Base-by-base conservation (phyloP, 352 stramenopile species). In the Phytophthora brassicae region DNA sequence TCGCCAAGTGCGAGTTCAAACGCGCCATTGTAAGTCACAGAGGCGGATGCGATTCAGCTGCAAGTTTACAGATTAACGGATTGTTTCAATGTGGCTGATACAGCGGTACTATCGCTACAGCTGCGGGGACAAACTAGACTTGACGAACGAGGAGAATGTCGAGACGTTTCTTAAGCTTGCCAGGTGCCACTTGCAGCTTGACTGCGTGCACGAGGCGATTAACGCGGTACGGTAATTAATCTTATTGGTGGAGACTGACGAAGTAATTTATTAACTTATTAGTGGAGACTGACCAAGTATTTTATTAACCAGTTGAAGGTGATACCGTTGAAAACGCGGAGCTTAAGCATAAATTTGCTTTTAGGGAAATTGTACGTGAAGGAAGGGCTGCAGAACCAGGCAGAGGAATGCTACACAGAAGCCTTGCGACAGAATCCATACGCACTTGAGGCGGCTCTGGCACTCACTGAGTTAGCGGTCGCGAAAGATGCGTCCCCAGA, bases 371-470 rank as follows among this genome's bases (percentile, higher is more conserved):
- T 94, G 13, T 89, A 90, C 42, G 29, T 75, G 16, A 62, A 60
- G 35, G 78, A 92, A 68, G 80, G 81, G 4, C 51, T 91, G 12
- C 64, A 72, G 47, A 84, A 68, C 47, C 84, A 90, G 44, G 86
- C 83, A 1, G 80, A 94, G 50, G 77, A 86, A 20, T 67, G 66
- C 44, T 94, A 89, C 52, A 62, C 53, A 14, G 38, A 46, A 45
- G 86, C 81, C 11, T 61, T 94, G 14, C 62, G 67, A 45, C 68
- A 81, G 35, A 92, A 91, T 50, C 84, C 86, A 28, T 94, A 92
- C 42, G 86, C 86, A 17, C 51, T 94, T 17, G 86, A 94, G 66
- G 86, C 86, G n/a, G 72, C 79, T n/a, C 36, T 94, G 50, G 80
- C 78, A 11, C 72, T 92, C 2, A 74, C 83, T 0, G 70, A 90